Base-by-base conservation (phyloP, 139 green algal genomes). In the Chlorella sp. region DNA sequence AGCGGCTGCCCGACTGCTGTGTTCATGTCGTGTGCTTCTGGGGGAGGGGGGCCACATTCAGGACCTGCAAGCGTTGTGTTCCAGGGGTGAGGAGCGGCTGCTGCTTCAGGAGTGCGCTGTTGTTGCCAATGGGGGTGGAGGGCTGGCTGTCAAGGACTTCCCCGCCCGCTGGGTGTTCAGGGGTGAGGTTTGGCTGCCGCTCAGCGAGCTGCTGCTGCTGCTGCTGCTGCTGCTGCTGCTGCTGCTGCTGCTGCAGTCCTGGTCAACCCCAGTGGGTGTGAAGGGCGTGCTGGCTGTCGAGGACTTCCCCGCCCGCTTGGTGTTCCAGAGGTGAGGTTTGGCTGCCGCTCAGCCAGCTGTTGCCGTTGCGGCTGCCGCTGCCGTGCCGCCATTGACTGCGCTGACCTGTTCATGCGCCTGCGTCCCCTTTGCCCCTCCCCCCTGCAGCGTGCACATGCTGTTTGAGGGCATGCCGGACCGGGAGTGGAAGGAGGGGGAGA, bases 221-320 rank as follows among this genome's bases (percentile, higher is more conserved):
- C 6, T 32, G 60, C 25, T 69, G 63, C 25, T 69, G 63, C 65
- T 26, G 28, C 64, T n/a, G n/a, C n/a, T n/a, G n/a, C n/a, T n/a
- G n/a, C n/a, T n/a, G n/a, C n/a, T n/a, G n/a, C n/a, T n/a, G n/a
- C n/a, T n/a, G n/a, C n/a, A n/a, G n/a, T n/a, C n/a, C n/a, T n/a
- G n/a, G n/a, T n/a, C n/a, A n/a, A n/a, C n/a, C n/a, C n/a, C n/a
- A n/a, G n/a, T n/a, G n/a, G n/a, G n/a, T n/a, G n/a, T 98, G 92
- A 99, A 99, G 95, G 97, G 97, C 51, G 93, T 98, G 76, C 87
- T 98, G 39, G 86, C 94, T 70, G 96, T 98, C 64, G 72, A 90
- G 20, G 92, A 88, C 51, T 92, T 89, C 13, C 88, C 96, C 26
- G 91, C 94, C 72, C 88, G 93, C 34, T 98, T 98, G 72, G 94